Evolutionary conservation across 257 asterid genomes (phyloP).

Genomic region (Cruciata laevipes): DNA sequence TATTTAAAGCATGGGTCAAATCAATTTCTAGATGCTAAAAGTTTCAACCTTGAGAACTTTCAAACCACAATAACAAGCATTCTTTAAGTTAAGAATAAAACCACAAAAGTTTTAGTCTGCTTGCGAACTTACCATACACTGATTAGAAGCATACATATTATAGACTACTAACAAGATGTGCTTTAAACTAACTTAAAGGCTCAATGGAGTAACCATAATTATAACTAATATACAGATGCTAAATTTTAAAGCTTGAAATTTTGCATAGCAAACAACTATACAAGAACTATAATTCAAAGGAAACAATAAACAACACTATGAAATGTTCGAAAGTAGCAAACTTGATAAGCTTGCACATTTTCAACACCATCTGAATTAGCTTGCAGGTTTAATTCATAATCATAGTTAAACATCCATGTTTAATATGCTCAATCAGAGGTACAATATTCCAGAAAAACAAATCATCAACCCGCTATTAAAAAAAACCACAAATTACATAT

Average conservation of each 20-base stretch:
- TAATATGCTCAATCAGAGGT: not conserved
- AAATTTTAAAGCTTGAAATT: too few species aligned
- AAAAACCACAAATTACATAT: not conserved
- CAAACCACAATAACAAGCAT: not conserved
- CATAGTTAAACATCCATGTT: not conserved
- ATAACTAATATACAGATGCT: not conserved
- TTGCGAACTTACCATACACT: too few species aligned
- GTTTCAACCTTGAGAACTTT: not conserved
- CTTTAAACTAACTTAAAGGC: too few species aligned
- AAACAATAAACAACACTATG: not conserved
- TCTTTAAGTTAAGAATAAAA: too few species aligned
- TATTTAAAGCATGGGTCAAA: not conserved
- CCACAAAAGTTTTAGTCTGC: not conserved
- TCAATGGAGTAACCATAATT: too few species aligned
- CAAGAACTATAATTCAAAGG: not conserved
- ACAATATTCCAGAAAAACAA: not conserved
- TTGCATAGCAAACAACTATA: not conserved
- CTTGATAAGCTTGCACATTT: not conserved
- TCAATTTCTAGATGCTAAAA: not conserved
- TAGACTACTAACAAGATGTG: too few species aligned
- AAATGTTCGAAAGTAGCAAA: not conserved
- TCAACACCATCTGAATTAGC: not conserved
- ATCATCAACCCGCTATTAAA: too few species aligned
- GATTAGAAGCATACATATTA: too few species aligned
- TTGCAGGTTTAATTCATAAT: too few species aligned